Evolutionary conservation across 2,329 filamentous ascomycete genomes (phyloP), one percentile per base, ranked within the genome.

Genomic region (Aaosphaeria arxii): DNA sequence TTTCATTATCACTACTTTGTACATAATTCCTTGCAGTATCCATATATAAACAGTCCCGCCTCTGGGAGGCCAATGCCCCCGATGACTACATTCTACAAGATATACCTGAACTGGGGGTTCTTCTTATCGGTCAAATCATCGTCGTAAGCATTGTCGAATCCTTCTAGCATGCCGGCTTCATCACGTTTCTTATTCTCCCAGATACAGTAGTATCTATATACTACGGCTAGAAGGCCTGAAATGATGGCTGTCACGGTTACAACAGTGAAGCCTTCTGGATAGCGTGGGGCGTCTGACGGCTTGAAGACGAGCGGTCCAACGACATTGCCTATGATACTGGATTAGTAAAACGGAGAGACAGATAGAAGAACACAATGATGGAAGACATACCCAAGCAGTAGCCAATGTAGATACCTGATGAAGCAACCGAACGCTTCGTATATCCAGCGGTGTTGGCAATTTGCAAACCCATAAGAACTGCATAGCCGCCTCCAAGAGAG

Each of bases 371-470:
- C 17, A 24, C 17, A 24, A 24, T 24, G 17, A 24, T 24, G 33
- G 9, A 11, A 36, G 33, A 36, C 9, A 36, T 36, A 36, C 33
- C 33, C 6, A 79, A 62, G 53, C 77, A 80, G 53, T 79, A 80
- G 1, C 77, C 77, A 17, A 79, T 72, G 44, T 76, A 80, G 5
- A 79, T 64, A 0, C 76, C 76, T 2, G 75, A 76, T 1, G 74
- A 76, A 1, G 72, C 73, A 1, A 79, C 63, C 1, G 73, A 73
- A 1, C 75, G 65, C 59, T 80, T 80, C 0, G 77, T 79, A 45
- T 80, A 79, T 1, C 77, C 77, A 0, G 77, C 75, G 7, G 74
- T 78, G 50, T 80, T 79, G 29, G 77, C 76, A 39, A 77, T 71
- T 41, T 74, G 70, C 5, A 79, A 57, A 0, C 39, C 75, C 70